Evolutionary conservation across 306 rosid species (phyloP).

Genomic region (Sicyos baderoa): DNA sequence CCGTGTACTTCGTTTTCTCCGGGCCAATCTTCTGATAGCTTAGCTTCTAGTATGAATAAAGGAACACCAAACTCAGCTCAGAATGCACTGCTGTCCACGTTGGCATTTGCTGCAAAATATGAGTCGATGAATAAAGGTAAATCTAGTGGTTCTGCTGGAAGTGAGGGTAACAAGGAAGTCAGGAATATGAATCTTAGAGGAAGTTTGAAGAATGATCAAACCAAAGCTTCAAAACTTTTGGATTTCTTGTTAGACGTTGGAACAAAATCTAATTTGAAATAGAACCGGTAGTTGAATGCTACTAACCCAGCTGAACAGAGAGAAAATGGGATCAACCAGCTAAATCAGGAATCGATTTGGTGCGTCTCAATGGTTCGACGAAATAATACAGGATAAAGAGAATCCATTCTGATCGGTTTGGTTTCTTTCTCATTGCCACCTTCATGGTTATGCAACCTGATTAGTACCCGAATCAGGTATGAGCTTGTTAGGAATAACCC

Average conservation of each 20-base stretch:
- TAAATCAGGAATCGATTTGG: background rate
- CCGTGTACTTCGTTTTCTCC: slow-evolving; percentile 30
- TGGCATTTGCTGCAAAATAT: slow-evolving; percentile 63
- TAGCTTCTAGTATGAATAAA: slow-evolving; percentile 35
- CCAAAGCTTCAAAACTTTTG: slow-evolving; percentile 26
- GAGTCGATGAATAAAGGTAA: slow-evolving; percentile 38
- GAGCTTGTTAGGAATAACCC: too few relatives aligned
- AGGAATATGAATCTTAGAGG: slow-evolving; percentile 9
- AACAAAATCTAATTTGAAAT: slow-evolving; percentile 22
- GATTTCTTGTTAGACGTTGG: slow-evolving; percentile 24
- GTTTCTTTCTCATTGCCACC: background rate
- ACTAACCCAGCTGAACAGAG: background rate
- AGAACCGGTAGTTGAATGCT: background rate
- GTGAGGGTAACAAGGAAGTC: slow-evolving; percentile 21
- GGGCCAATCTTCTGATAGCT: slow-evolving; percentile 33
- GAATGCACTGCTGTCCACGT: slow-evolving; percentile 51
- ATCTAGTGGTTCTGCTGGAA: slow-evolving; percentile 17
- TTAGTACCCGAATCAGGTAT: background rate
- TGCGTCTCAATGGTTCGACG: background rate
- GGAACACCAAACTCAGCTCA: slow-evolving; percentile 39
- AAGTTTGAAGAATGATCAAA: slow-evolving; percentile 24
- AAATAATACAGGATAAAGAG: background rate
- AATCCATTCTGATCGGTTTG: background rate
- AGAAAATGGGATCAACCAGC: background rate
- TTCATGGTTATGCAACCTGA: background rate